Percentiles rank a stretch among this genome's conserved stretches.
These are phyloP conservation scores for Magnolia sinica DNA, from an alignment of 164 flowering plant species.

Conservation along the genomic window DNA sequence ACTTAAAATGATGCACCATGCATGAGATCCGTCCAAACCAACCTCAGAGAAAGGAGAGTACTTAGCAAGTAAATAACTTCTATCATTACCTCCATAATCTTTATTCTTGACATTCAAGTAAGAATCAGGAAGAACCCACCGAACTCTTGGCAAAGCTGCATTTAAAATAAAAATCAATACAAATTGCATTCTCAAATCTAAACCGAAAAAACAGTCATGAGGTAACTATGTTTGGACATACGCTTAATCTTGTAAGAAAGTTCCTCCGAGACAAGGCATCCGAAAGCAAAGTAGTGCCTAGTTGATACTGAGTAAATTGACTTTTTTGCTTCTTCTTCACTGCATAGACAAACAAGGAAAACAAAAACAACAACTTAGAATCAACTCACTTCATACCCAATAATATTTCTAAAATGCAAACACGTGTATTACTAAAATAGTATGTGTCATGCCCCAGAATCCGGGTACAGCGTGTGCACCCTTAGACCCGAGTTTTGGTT, in stretches of 20 bases:
- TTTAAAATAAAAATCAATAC: not conserved
- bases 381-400: too few species aligned
- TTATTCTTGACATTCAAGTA: conserved; percentile 84
- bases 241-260: conserved; percentile 31
- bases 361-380: too few species aligned
- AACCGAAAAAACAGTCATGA: not conserved
- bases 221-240: not conserved
- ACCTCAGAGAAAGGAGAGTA: too few species aligned
- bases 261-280: conserved; percentile 30
- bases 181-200: too few species aligned
- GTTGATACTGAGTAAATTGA: conserved; percentile 37
- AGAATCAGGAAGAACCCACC: conserved; percentile 95
- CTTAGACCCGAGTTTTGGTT: too few species aligned
- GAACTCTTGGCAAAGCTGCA: conserved; percentile 66
- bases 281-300: conserved; percentile 33
- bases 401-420: too few species aligned
- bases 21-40: too few species aligned
- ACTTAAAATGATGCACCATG: too few species aligned
- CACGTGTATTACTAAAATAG: too few species aligned
- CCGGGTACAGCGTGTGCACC: too few species aligned
- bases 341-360: conserved; percentile 3
- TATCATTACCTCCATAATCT: conserved; percentile 78
- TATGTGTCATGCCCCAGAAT: too few species aligned
- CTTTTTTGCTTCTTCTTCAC: conserved; percentile 37
- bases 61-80: too few species aligned